Evolutionary conservation across 148 eudicot genomes (phyloP), one percentile per base, ranked within the genome.

Genomic region (Selenicereus undatus): DNA sequence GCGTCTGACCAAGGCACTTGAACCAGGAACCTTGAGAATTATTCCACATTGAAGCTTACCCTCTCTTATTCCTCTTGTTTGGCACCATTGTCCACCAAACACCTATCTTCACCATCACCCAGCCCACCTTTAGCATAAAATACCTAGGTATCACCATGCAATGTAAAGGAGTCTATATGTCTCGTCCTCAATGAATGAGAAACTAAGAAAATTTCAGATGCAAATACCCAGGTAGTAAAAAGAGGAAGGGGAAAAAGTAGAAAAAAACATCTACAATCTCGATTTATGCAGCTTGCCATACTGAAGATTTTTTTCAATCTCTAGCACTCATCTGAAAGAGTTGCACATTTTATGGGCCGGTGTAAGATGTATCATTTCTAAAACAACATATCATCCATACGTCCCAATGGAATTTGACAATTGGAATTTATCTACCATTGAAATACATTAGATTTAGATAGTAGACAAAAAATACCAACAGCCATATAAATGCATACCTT

Each of bases 1-100:
- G 93, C 81, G 80, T 92, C 97, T 9, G 90, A 86, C 92, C 88
- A 90, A 17, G 94, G 81, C 21, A 87, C 95, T 26, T 18, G 80
- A 71, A 30, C 85, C 65, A 94, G 81, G 84, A 94, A 80, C 48
- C 79, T 73, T 16, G 90, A 86, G 85, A 92, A 91, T 1, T 81
- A 77, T 24, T 90, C 87, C 1, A 72, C 30, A 66, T 92, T 88
- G 21, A 91, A 75, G 21, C 21, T 82, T 13, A 70, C 51, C 20
- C 77, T 80, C 2, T 11, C 69, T 60, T 78, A 86, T 7, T 82
- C 91, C 29, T 85, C 90, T 18, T 86, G 89, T 18, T 86, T 83
- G 13, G 87, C 88, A 3, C 72, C 88, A 52, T 89, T 86, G 8
- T 89, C 89, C 65, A 83, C 94, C 39, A 79, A 88, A 78, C 95